Base-by-base conservation (phyloP, 495 filamentous ascomycete species). In the Choiromyces venosus region DNA sequence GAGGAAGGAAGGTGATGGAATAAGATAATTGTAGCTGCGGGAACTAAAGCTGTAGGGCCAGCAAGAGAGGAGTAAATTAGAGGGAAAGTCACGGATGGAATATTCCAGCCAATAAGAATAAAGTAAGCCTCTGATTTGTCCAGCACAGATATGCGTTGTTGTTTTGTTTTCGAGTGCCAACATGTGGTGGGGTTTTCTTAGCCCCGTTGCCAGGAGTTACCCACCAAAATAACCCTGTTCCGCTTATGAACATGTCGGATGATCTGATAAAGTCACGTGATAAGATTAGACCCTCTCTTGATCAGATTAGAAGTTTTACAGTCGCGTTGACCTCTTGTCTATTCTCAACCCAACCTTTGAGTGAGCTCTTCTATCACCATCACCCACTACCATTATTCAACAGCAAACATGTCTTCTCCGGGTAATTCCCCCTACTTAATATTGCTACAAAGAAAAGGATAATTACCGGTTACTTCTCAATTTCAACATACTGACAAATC, bases 51-150 rank as follows among this genome's bases (percentile, higher is more conserved):
- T 33, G 52, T 18, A 61, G 52, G n/a, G 52, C 52, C 25, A 61
- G 52, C 52, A 12, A n/a, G 25, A 61, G 52, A 33, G 25, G 52
- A 33, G 52, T 12, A 29, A 29, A 61, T 61, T 16, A 29, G 5
- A 29, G 52, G n/a, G 52, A 61, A 61, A 8, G 52, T 61, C 52
- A 33, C 29, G 52, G 52, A 18, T 61, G 52, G 52, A 61, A 61
- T 61, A 61, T 33, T 61, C 52, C 25, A 61, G 52, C 52, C 52
- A 61, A 61, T 29, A 61, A 12, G 52, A 61, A 33, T 19, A 40
- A 70, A 39, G 66, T 25, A 44, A 71, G 70, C 40, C 68, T 74
- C 69, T 77, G 74, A 67, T 77, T 77, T 70, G 75, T 77, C 75
- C 75, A 77, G 70, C 75, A 36, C 75, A 77, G 73, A 36, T 65